Evolutionary conservation across 2,329 filamentous ascomycete genomes (phyloP).

Genomic region (Corinectria fuckeliana): DNA sequence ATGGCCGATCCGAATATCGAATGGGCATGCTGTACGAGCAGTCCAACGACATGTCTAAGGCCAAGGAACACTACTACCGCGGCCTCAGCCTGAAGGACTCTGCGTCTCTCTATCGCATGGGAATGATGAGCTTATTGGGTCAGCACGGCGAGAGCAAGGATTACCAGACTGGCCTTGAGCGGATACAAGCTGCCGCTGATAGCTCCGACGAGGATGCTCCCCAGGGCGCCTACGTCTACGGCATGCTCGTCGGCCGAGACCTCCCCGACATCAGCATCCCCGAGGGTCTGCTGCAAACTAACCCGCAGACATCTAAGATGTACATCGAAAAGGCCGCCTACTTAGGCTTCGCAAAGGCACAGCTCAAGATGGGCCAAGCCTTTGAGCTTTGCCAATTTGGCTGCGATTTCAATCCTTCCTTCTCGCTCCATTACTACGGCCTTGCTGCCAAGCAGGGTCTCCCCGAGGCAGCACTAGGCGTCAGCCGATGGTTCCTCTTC

Average conservation of each 20-base stretch:
- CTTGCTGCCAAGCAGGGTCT: conserved; percentile 92
- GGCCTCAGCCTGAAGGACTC: conserved; percentile 85
- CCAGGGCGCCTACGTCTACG: conserved; percentile 93
- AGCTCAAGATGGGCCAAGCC: conserved; percentile 95
- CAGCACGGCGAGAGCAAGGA: conserved; percentile 92
- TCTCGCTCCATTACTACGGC: conserved; percentile 95
- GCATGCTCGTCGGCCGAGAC: conserved; percentile 91
- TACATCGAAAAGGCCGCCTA: conserved; percentile 98
- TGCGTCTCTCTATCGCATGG: conserved; percentile 83
- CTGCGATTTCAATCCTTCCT: conserved; percentile 91
- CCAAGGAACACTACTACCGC: conserved; percentile 86
- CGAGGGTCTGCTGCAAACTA: conserved; percentile 69
- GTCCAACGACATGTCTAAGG: conserved; percentile 90
- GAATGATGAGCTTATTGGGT: conserved; percentile 96
- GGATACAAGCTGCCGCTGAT: conserved; percentile 83
- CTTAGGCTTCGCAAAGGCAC: conserved; percentile 93
- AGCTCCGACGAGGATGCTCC: conserved; percentile 95
- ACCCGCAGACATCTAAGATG: conserved; percentile 76
- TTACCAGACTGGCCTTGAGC: conserved; percentile 75
- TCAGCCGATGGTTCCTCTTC: conserved; percentile 98
- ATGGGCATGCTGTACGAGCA: conserved; percentile 99
- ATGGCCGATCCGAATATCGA: conserved; percentile 88
- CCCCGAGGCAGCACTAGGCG: conserved; percentile 90
- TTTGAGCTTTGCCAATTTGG: conserved; percentile 94
- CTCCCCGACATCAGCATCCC: conserved; percentile 90